These are phyloP conservation scores for Monosporascus sp. DNA, from an alignment of 2,329 filamentous ascomycete genomes.

Conservation along the genomic window DNA sequence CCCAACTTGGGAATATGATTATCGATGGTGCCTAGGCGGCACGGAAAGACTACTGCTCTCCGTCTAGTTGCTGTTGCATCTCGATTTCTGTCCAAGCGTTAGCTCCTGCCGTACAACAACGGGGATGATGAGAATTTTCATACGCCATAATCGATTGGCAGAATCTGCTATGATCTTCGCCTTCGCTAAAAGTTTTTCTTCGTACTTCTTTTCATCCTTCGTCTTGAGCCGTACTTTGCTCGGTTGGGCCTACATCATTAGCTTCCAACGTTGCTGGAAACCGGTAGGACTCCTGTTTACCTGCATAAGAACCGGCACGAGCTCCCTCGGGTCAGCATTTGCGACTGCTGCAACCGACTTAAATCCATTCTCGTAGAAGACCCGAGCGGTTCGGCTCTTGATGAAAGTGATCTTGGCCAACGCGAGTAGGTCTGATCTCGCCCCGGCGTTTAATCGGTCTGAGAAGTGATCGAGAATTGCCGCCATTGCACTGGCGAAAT, in stretches of 20 bases:
- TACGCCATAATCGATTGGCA: constrained; percentile 66
- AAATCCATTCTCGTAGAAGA: constrained; percentile 75
- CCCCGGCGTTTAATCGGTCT: constrained; percentile 67
- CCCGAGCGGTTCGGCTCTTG: constrained; percentile 67
- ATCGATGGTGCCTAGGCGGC: not conserved
- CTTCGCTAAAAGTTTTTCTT: constrained; percentile 60
- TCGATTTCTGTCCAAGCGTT: constrained; percentile 36
- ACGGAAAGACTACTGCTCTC: constrained; percentile 26
- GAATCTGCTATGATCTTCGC: constrained; percentile 64
- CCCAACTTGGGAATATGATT: too few species aligned
- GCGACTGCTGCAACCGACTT: constrained; percentile 63
- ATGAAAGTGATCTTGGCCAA: constrained; percentile 69
- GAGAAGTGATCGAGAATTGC: constrained; percentile 71
- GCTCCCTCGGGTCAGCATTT: constrained; percentile 61
- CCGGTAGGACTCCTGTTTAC: constrained; percentile 30
- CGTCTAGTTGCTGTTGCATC: constrained; percentile 45
- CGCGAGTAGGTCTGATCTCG: constrained; percentile 63
- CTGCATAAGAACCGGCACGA: constrained; percentile 69
- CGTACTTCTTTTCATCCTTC: constrained; percentile 54
- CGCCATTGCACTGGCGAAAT: constrained; percentile 53
- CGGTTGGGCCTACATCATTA: constrained; percentile 52
- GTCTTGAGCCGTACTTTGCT: constrained; percentile 55
- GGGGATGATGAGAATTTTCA: constrained; percentile 23
- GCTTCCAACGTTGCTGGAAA: constrained; percentile 4
- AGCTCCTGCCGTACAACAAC: constrained; percentile 8